Evolutionary conservation across 495 filamentous ascomycete genomes (phyloP).

Genomic region (Lophiostoma macrostomum): DNA sequence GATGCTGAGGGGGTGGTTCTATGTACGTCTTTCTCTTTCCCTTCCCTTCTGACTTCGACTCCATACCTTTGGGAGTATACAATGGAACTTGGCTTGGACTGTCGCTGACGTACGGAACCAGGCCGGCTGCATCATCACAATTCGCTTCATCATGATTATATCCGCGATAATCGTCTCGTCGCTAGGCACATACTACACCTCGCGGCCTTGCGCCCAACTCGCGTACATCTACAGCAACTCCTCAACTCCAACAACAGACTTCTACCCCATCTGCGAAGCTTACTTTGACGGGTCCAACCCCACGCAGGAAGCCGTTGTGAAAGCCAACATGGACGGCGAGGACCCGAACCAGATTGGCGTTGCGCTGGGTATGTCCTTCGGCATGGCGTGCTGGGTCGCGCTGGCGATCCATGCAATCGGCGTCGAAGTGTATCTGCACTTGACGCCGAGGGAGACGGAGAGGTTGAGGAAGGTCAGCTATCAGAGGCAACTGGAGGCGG

Average conservation of each 20-base stretch:
- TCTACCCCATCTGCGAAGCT: conserved; percentile 45
- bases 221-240: conserved; percentile 34
- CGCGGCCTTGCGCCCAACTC: conserved; percentile 47
- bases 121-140: conserved; percentile 47
- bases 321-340: conserved; percentile 32
- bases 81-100: too few species aligned
- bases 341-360: conserved; percentile 39
- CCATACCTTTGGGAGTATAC: too few species aligned
- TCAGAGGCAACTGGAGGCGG: conserved; percentile 50
- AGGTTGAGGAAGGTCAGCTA: conserved; percentile 50
- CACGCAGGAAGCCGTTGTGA: conserved; percentile 35
- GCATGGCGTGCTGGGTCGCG: conserved; percentile 46
- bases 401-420: conserved; percentile 46
- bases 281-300: conserved; percentile 31
- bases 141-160: conserved; percentile 45
- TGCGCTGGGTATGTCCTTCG: conserved; percentile 45
- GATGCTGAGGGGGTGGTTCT: conserved; percentile 54
- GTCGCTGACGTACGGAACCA: too few species aligned
- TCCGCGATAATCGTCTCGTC: conserved; percentile 38
- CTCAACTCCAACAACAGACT: conserved; percentile 23
- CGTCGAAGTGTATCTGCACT: conserved; percentile 47
- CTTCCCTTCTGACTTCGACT: background rate
- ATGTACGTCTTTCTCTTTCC: conserved; percentile 30
- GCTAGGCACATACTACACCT: conserved; percentile 39
- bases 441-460: conserved; percentile 51